Percentiles rank a stretch among this genome's conserved stretches.
These are phyloP conservation scores for Russula compacta DNA, from an alignment of 768 basidiomycete genomes.

Conservation along the genomic window DNA sequence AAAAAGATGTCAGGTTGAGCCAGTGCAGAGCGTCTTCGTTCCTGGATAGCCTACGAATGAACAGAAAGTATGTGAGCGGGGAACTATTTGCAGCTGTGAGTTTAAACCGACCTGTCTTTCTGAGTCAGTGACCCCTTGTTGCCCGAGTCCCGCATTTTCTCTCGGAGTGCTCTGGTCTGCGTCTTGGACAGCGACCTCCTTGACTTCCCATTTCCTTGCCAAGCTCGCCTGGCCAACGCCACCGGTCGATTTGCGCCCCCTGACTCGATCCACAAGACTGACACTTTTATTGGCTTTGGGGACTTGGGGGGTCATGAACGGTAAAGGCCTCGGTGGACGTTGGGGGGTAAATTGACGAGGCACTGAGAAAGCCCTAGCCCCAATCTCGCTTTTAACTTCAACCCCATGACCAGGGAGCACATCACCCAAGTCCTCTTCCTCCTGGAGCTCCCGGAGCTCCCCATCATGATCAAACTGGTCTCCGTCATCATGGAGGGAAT, in stretches of 20 bases:
- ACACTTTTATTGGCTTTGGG: slow-evolving; percentile 15
- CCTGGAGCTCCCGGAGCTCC: slow-evolving; percentile 6
- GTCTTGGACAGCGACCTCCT: slow-evolving; percentile 43
- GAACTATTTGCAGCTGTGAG: neutral
- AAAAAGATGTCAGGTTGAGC: slow-evolving; percentile 40
- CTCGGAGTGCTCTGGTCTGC: neutral
- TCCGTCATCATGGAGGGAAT: slow-evolving; percentile 19
- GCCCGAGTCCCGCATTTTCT: neutral
- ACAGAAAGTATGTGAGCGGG: neutral
- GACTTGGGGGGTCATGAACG: slow-evolving; percentile 54
- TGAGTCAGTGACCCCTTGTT: slow-evolving; percentile 1
- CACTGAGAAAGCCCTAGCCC: neutral
- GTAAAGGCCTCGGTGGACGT: slow-evolving; percentile 27
- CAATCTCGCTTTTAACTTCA: neutral
- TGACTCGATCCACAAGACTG: slow-evolving; percentile 17
- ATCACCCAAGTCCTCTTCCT: slow-evolving; percentile 18
- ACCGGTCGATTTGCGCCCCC: slow-evolving; percentile 16
- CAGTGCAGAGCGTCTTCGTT: slow-evolving; percentile 51
- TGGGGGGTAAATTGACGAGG: slow-evolving; percentile 20
- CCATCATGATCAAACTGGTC: slow-evolving; percentile 21
- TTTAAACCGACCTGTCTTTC: slow-evolving; percentile 5
- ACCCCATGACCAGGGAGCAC: slow-evolving; percentile 10
- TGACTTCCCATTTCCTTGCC: slow-evolving; percentile 47
- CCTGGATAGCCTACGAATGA: slow-evolving; percentile 44
- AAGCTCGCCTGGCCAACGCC: slow-evolving; percentile 34